phyloP scores from a whole-genome alignment of 169 alveolate species.

The Amoebophrya sp. region DNA sequence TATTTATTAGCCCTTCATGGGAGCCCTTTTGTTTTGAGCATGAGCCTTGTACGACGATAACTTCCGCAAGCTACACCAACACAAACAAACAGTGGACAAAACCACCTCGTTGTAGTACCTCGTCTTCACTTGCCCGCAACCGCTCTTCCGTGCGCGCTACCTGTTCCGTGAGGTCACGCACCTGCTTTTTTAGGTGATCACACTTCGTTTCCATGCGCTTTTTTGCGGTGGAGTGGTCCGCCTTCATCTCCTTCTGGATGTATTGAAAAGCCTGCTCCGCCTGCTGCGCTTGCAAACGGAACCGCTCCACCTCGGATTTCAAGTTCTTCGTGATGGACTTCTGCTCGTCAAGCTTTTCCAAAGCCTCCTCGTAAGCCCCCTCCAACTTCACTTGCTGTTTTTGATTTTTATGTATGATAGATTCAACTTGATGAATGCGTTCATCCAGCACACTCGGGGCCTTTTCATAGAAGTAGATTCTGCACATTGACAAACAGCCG shows the following conservation, averaged over 20 bases:
- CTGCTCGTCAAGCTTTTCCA: background rate
- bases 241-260: constrained; percentile 2
- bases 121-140: background rate
- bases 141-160: background rate
- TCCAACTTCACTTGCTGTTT: background rate
- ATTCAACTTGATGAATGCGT: too few species aligned
- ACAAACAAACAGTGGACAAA: background rate
- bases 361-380: background rate
- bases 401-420: too few species aligned
- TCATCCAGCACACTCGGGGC: too few species aligned
- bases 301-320: background rate
- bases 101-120: background rate
- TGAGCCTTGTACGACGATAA: too few species aligned
- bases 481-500: background rate
- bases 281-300: background rate
- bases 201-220: background rate
- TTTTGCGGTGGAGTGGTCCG: background rate
- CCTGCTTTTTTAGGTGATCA: background rate
- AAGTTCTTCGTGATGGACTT: background rate
- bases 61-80: too few species aligned
- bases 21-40: too few species aligned
- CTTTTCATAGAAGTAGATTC: background rate
- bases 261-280: background rate
- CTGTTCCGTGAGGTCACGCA: background rate
- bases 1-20: background rate